These are phyloP conservation scores for Diaporthe aspalathi DNA, from an alignment of 2,329 filamentous ascomycete species.

Conservation along the genomic window DNA sequence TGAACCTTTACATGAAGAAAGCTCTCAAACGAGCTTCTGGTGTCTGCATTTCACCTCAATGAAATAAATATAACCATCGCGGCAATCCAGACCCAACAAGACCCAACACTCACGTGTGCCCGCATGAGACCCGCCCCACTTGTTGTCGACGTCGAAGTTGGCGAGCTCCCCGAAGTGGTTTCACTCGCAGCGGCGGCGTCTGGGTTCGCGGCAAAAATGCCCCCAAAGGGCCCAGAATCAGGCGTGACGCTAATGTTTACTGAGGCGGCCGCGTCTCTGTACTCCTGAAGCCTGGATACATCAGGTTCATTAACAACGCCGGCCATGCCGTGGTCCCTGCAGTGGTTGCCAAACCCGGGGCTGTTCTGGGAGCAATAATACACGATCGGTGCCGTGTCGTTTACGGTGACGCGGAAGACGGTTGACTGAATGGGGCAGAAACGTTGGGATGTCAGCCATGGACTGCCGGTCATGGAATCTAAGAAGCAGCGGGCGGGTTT, in stretches of 20 bases:
- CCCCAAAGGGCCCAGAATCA: slow-evolving; percentile 24
- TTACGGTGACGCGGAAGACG: slow-evolving; percentile 57
- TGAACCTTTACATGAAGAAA: too few species aligned
- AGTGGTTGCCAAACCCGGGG: slow-evolving; percentile 47
- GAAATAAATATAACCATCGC: neutral
- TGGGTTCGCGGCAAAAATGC: slow-evolving; percentile 30
- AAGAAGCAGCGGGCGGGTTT: too few species aligned
- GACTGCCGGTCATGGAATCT: neutral
- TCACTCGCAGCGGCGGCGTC: slow-evolving; percentile 21
- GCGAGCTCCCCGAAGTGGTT: slow-evolving; percentile 9
- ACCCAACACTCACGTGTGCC: neutral
- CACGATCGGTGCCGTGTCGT: slow-evolving; percentile 55
- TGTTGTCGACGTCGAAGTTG: neutral
- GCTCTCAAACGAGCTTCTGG: too few species aligned
- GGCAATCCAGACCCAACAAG: neutral
- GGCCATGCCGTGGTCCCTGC: slow-evolving; percentile 56
- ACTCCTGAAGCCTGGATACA: slow-evolving; percentile 32
- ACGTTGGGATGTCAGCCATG: neutral
- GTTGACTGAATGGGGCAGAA: slow-evolving; percentile 40
- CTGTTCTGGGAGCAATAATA: slow-evolving; percentile 59
- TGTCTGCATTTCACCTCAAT: too few species aligned
- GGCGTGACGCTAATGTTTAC: slow-evolving; percentile 17
- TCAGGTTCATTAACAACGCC: slow-evolving; percentile 55
- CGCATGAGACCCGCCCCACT: neutral
- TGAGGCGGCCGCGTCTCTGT: slow-evolving; percentile 42